A percentile compares a stretch with the other conserved stretches of the same genome.
Conservation (phyloP, 129 eudicot genomes). For the Helianthus tuberosus region DNA sequence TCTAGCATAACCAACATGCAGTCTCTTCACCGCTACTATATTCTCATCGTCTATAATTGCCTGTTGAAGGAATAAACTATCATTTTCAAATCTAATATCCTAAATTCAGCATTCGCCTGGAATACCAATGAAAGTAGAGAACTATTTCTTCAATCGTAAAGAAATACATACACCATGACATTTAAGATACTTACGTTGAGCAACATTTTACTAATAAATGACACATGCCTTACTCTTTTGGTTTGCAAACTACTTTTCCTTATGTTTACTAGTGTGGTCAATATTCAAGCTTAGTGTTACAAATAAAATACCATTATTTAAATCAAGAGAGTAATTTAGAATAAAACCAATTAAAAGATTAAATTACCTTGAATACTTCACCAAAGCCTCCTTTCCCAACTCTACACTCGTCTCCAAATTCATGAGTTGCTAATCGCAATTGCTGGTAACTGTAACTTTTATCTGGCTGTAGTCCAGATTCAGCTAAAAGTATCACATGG, state of each 20-base stretch:
- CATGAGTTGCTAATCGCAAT: constrained; percentile 31
- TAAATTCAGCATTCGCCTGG: not conserved
- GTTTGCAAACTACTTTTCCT: not conserved
- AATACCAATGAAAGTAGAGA: not conserved
- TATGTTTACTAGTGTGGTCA: not conserved
- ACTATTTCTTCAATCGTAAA: not conserved
- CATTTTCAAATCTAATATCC: not conserved
- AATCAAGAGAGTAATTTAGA: not conserved
- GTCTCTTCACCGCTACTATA: constrained; percentile 57
- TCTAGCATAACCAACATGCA: constrained; percentile 25
- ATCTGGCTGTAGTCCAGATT: constrained; percentile 44
- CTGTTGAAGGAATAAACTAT: constrained; percentile 20
- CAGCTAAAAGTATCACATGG: constrained; percentile 38
- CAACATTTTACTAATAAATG: not conserved
- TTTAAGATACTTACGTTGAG: not conserved
- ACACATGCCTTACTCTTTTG: not conserved
- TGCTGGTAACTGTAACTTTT: constrained; percentile 28
- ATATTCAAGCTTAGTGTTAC: not conserved
- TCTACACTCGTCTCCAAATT: constrained; percentile 41
- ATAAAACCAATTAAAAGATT: not conserved
- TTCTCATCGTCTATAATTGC: constrained; percentile 46
- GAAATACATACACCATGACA: not conserved
- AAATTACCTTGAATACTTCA: constrained; percentile 52
- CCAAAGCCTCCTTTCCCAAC: constrained; percentile 70
- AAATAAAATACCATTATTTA: not conserved